Conservation (phyloP, 768 basidiomycete genomes). For the Chalciporus piperatus region DNA sequence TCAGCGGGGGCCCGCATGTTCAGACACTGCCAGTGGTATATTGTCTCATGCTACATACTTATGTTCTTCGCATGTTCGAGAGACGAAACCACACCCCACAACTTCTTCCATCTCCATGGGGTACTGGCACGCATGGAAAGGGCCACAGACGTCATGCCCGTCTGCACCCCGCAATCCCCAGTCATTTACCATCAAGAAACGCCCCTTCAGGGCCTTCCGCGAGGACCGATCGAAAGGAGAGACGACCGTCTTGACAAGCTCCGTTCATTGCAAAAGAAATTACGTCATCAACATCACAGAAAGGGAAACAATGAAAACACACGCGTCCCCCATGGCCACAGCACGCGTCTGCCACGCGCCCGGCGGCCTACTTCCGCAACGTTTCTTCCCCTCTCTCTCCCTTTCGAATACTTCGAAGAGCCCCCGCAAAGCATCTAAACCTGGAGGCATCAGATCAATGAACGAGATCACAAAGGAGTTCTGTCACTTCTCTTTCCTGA, state of each 20-base stretch:
- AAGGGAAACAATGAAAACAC: conserved; percentile 13
- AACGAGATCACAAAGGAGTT: conserved; percentile 4
- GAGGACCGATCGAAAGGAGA: conserved; percentile 8
- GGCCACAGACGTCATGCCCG: conserved; percentile 16
- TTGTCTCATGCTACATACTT: not conserved
- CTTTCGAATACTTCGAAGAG: not conserved
- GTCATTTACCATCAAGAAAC: conserved; percentile 13
- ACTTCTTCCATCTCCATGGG: conserved; percentile 9
- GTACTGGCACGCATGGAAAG: not conserved
- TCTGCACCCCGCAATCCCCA: conserved; percentile 19
- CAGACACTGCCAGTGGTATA: not conserved
- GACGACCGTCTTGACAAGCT: not conserved
- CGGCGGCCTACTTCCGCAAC: conserved; percentile 5
- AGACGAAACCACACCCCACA: not conserved
- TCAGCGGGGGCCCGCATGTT: not conserved
- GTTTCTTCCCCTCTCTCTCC: not conserved
- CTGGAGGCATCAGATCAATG: not conserved
- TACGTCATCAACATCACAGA: conserved; percentile 20
- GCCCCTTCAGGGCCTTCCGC: conserved; percentile 11
- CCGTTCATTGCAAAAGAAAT: conserved; percentile 1
- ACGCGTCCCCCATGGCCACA: conserved; percentile 28
- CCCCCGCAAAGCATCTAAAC: conserved; percentile 1
- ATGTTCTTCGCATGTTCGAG: conserved; percentile 17
- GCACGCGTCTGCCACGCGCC: conserved; percentile 27
- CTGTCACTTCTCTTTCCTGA: not conserved